Conservation (phyloP, 495 filamentous ascomycete species). For the Penicillium pulvis region DNA sequence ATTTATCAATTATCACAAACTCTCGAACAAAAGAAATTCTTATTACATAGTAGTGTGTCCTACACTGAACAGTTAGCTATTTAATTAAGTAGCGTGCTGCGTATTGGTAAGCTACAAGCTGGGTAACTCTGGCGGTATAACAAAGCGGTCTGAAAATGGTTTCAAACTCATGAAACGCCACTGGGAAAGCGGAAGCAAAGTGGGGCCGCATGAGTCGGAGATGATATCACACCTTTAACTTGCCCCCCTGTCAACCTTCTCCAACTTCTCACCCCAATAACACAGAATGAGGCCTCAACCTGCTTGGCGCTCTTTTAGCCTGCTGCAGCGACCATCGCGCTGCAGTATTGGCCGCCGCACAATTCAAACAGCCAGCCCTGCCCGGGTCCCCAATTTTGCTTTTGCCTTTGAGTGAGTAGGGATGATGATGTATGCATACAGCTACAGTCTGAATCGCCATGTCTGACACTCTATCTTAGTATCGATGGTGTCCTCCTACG, state of each 20-base stretch:
- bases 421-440: conserved; percentile 19
- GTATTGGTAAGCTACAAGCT: too few relatives aligned
- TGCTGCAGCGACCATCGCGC: conserved; percentile 30
- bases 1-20: too few relatives aligned
- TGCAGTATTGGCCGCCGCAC: conserved; percentile 24
- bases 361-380: conserved; percentile 36
- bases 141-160: too few relatives aligned
- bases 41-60: too few relatives aligned
- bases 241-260: conserved; percentile 6
- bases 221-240: conserved; percentile 24
- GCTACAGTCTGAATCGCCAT: conserved; percentile 3
- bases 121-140: too few relatives aligned
- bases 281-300: conserved; percentile 31
- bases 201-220: conserved; percentile 13
- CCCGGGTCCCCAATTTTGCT: conserved; percentile 62
- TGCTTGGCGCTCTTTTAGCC: conserved; percentile 32
- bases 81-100: too few relatives aligned
- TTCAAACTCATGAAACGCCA: background rate
- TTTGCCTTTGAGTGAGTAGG: conserved; percentile 81
- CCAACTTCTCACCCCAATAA: conserved; percentile 1
- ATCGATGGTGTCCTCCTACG: conserved; percentile 97
- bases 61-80: too few relatives aligned
- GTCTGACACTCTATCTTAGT: conserved; percentile 42
- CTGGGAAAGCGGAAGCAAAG: background rate
- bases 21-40: too few relatives aligned